Base-by-base conservation (phyloP, 2,329 filamentous ascomycete species). In the Trichoderma sp. region DNA sequence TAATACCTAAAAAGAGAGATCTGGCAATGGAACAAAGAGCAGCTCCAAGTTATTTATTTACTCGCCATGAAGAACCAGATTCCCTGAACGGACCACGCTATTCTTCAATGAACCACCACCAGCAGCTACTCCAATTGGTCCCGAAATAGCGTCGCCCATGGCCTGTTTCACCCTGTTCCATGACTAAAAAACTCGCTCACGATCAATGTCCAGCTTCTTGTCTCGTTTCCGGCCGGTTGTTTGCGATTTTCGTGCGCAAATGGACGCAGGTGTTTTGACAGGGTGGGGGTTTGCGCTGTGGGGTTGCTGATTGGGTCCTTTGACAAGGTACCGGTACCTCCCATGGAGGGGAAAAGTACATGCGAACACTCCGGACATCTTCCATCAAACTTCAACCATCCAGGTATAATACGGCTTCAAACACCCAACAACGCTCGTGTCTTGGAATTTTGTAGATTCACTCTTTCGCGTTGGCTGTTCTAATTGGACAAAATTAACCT, bases 171-270 rank as follows among this genome's bases (percentile, higher is more conserved):
- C 62, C 33, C 2, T 41, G 31, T 21, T 9, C 63, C n/a, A 29
- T 71, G 67, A 71, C 33, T 71, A 71, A 71, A 71, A 72, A 72
- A 72, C 35, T 31, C 59, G 24, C 59, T 64, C 59, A 64, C 38
- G 27, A 64, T 33, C 41, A 18, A 27, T 45, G 38, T n/a, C 14
- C 24, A 18, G 16, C n/a, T 53, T 12, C 3, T 24, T n/a, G 9
- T 16, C 27, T 45, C 14, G 53, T 35, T 62, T 71, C 18, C 35
- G 50, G 33, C 56, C 27, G n/a, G 24, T 60, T 21, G n/a, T 24
- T 38, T 72, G n/a, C 27, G 38, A 5, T 24, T 64, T 53, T 72
- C 38, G 68, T 64, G 69, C 59, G 69, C 69, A 72, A 72, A 63
- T 72, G 38, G 59, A 33, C 59, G 56, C 38, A 72, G 18, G 7